phyloP scores from a whole-genome alignment of 1,139 yeast genomes.

The Nakaseomyces sp. region DNA sequence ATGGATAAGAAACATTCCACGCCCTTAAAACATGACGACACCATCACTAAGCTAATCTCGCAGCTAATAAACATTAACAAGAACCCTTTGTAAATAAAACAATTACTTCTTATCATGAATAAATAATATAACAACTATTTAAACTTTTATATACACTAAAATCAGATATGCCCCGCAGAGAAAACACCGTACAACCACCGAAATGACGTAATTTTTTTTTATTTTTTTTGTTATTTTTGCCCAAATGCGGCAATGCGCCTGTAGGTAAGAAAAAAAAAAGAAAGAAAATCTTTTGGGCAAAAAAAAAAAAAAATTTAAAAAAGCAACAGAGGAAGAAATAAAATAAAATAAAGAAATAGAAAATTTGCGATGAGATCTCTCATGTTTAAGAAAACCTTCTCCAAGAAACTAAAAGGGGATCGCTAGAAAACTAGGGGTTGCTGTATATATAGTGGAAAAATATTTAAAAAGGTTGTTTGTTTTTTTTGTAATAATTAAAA shows the following conservation, averaged over 20 bases:
- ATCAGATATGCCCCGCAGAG: neutral
- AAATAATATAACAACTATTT: neutral
- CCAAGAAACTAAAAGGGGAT: no score
- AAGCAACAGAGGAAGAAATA: no score
- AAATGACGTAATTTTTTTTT: neutral
- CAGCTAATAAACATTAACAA: neutral
- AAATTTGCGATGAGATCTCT: neutral
- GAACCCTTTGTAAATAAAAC: neutral
- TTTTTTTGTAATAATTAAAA: no score
- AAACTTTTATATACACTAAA: neutral
- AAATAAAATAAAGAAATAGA: neutral
- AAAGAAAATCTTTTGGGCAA: no score
- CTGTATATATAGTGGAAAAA: no score
- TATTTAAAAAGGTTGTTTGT: no score
- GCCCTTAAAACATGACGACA: neutral
- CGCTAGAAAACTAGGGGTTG: no score
- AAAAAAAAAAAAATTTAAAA: constrained; percentile 6
- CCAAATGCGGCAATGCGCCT: no score
- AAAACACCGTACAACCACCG: neutral
- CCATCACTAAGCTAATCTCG: neutral
- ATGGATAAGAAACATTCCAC: neutral
- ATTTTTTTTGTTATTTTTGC: neutral
- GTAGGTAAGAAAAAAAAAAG: no score
- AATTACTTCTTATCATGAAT: no score
- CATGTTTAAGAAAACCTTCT: no score